Conservation (phyloP, 2,329 filamentous ascomycete genomes). For the Monilinia polystroma region DNA sequence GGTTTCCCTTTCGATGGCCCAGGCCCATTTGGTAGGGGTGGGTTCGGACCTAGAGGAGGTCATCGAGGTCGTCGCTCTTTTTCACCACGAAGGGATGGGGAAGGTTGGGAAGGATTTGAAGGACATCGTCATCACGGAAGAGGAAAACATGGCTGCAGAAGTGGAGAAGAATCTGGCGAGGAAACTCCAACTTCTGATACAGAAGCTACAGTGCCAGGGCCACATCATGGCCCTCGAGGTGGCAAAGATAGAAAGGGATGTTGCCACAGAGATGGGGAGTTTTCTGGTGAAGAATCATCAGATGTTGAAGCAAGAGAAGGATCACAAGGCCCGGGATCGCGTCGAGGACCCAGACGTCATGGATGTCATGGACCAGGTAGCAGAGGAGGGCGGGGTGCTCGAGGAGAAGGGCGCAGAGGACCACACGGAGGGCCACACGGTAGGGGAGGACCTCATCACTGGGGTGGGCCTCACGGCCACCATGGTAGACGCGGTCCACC, state of each 20-base stretch:
- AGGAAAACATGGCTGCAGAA: constrained; percentile 17
- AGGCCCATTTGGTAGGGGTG: constrained; percentile 19
- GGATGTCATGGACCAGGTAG: constrained; percentile 29
- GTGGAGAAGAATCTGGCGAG: constrained; percentile 20
- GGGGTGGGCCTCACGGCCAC: constrained; percentile 27
- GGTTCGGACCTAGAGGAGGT: constrained; percentile 28
- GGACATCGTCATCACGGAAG: constrained; percentile 43
- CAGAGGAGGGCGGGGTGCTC: constrained; percentile 23
- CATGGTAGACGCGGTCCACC: constrained; percentile 30
- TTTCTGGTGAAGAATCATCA: constrained; percentile 11
- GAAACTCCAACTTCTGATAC: constrained; percentile 21
- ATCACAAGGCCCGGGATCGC: neutral
- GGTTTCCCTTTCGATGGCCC: constrained; percentile 21
- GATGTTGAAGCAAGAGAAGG: constrained; percentile 26
- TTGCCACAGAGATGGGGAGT: neutral
- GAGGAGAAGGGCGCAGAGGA: constrained; percentile 23
- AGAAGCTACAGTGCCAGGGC: constrained; percentile 11
- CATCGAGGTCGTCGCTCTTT: constrained; percentile 29
- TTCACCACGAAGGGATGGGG: constrained; percentile 29
- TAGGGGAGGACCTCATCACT: constrained; percentile 24
- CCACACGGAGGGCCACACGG: constrained; percentile 20
- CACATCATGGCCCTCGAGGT: constrained; percentile 9
- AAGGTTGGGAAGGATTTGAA: constrained; percentile 24
- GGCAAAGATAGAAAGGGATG: constrained; percentile 1
- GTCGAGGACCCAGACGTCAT: constrained; percentile 24